Percentiles rank a stretch among this genome's conserved stretches.
These are phyloP conservation scores for Arxiozyma telluris DNA, from an alignment of 1,139 yeast genomes.

Conservation along the genomic window DNA sequence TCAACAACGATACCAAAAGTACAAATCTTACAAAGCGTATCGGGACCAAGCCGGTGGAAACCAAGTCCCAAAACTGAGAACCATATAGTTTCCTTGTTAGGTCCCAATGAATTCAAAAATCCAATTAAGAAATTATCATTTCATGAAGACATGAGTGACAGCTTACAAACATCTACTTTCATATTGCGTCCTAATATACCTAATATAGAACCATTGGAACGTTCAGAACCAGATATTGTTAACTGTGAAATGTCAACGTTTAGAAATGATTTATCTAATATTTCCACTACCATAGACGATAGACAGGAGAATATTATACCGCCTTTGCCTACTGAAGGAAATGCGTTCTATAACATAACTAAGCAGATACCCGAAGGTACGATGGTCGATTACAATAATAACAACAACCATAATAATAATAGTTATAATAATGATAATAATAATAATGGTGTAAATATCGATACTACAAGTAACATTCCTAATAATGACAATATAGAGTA, in stretches of 20 bases:
- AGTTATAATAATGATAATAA: neutral
- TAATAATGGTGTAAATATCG: neutral
- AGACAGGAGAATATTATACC: neutral
- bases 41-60: conserved; percentile 11
- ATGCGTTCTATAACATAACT: neutral
- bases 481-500: neutral
- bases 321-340: neutral
- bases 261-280: too few species aligned
- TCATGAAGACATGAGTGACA: neutral
- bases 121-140: conserved; percentile 3
- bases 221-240: neutral
- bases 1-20: conserved; percentile 5
- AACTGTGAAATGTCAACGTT: neutral
- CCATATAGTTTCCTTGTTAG: conserved; percentile 1
- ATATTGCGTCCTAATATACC: neutral
- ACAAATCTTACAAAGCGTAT: conserved; percentile 9
- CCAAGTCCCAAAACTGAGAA: conserved; percentile 6
- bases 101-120: conserved; percentile 3
- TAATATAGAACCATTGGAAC: neutral
- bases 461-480: too few species aligned
- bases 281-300: neutral
- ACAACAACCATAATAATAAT: too few species aligned
- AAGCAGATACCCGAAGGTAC: neutral
- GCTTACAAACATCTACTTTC: neutral
- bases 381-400: neutral